Base-by-base conservation (phyloP, 2,329 filamentous ascomycete species). In the Verticillium zaregamsianum region DNA sequence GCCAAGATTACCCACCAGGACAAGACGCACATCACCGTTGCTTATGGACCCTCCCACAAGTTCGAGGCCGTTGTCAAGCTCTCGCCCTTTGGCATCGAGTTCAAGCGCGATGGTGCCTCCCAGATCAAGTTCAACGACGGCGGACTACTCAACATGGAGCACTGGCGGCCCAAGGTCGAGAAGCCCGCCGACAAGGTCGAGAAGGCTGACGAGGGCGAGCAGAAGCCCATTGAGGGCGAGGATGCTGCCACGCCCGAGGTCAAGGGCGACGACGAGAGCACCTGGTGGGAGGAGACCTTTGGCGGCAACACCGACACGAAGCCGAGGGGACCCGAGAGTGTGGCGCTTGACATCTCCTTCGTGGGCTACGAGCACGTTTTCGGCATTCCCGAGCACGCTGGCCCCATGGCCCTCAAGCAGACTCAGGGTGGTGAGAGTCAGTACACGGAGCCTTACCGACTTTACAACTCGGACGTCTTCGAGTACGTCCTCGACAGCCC, bases 201-300 rank as follows among this genome's bases (percentile, higher is more conserved):
- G 64, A 79, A 83, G 66, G 77, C 77, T 32, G 76, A 78, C 45
- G 86, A 87, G 61, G 82, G 79, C 61, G 79, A 80, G 65, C 74
- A 76, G 65, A 68, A 66, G 58, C 64, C 63, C 9, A 68, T 62
- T 37, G 63, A 67, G 25, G 68, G 69, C 62, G 73, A 76, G 61
- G 74, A 77, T 57, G 76, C 72, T 5, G 74, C 79, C 62, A 74
- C 79, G 56, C 78, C 80, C 31, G 73, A 77, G 14, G 73, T 75
- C 58, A 58, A 72, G 12, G 82, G 80, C 15, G 86, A 90, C 66
- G 91, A 95, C 66, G 91, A 97, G 72, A 90, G 89, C 76, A 97
- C 93, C 3, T 97, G 93, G 92, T 99, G 95, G 95, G 95, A 99
- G 7, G 95, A 99, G 79, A 86, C 85, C 0, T 99, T 99, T 74